Conservation (phyloP, 2,329 filamentous ascomycete genomes). For the Cladophialophora bantiana region DNA sequence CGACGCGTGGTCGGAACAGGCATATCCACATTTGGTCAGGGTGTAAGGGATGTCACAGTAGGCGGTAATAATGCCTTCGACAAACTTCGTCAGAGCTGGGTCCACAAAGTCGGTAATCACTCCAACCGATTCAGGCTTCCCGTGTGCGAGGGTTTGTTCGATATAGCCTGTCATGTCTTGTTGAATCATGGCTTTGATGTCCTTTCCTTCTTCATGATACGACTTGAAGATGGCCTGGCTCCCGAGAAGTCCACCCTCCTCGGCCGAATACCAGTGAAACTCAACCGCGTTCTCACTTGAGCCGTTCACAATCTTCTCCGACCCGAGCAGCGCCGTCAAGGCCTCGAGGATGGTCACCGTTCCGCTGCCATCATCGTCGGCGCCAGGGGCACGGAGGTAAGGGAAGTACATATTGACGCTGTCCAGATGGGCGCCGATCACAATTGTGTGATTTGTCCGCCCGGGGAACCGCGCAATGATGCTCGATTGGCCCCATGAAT, state of each 20-base stretch:
- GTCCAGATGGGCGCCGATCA: conserved; percentile 92
- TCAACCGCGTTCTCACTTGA: conserved; percentile 85
- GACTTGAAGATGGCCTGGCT: conserved; percentile 86
- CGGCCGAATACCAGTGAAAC: conserved; percentile 95
- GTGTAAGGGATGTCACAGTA: conserved; percentile 91
- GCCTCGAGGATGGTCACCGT: conserved; percentile 95
- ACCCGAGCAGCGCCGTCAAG: conserved; percentile 78
- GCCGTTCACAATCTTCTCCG: conserved; percentile 72
- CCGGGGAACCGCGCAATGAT: conserved; percentile 93
- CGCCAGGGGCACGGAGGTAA: conserved; percentile 82
- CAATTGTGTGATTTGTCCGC: conserved; percentile 79
- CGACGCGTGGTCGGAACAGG: conserved; percentile 74
- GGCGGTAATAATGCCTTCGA: conserved; percentile 84
- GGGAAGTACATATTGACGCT: conserved; percentile 93
- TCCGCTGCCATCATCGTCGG: conserved; percentile 93
- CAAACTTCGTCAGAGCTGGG: conserved; percentile 80
- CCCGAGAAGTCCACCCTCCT: conserved; percentile 85
- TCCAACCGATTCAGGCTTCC: conserved; percentile 82
- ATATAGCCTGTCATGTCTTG: conserved; percentile 97
- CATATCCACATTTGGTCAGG: conserved; percentile 87
- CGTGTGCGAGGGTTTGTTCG: conserved; percentile 80
- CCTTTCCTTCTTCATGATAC: conserved; percentile 74
- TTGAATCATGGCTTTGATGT: conserved; percentile 95
- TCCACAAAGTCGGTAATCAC: conserved; percentile 95
- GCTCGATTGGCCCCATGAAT: conserved; percentile 87